A percentile compares a stretch with the other conserved stretches of the same genome.
Evolutionary conservation across 306 rosid genomes (phyloP).

Genomic region (Alnus rubra): DNA sequence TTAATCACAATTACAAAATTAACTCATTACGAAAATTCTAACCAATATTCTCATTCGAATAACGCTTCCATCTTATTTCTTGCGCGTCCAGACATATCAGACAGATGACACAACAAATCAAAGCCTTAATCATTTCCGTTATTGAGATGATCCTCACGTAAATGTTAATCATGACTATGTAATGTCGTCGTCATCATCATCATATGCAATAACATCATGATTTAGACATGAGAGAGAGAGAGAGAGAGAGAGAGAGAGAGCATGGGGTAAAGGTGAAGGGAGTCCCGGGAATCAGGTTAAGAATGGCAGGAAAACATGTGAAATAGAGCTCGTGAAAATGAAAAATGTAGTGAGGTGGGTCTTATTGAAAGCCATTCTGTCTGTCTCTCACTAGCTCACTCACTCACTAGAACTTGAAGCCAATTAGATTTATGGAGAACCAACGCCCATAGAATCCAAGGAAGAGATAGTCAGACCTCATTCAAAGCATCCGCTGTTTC

Average conservation of each 20-base stretch:
- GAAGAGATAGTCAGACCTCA: slow-evolving; percentile 41
- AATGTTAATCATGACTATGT: neutral
- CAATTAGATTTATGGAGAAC: slow-evolving; percentile 8
- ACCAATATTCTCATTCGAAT: neutral
- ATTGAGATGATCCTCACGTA: neutral
- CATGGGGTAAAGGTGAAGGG: slow-evolving; percentile 50
- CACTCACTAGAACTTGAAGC: slow-evolving; percentile 24
- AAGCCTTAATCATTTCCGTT: too few relatives aligned
- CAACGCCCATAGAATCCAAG: slow-evolving; percentile 58
- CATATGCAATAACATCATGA: neutral
- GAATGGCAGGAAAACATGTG: slow-evolving; percentile 76
- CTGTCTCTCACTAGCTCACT: slow-evolving; percentile 22
- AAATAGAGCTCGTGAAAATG: slow-evolving; percentile 75
- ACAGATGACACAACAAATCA: too few relatives aligned
- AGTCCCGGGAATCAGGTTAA: slow-evolving; percentile 76
- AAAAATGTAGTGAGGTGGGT: slow-evolving; percentile 72
- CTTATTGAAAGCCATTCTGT: slow-evolving; percentile 24
- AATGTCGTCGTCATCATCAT: neutral
- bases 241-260: slow-evolving; percentile 3
- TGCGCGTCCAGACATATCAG: too few relatives aligned
- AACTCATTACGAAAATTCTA: neutral
- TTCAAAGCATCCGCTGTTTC: slow-evolving; percentile 37
- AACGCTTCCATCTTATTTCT: too few relatives aligned
- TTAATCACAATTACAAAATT: neutral
- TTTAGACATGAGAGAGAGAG: neutral